Percentiles rank a stretch among this genome's conserved stretches.
These are phyloP conservation scores for Quercus tomentella DNA, from an alignment of 331 rosid genomes.

Conservation along the genomic window DNA sequence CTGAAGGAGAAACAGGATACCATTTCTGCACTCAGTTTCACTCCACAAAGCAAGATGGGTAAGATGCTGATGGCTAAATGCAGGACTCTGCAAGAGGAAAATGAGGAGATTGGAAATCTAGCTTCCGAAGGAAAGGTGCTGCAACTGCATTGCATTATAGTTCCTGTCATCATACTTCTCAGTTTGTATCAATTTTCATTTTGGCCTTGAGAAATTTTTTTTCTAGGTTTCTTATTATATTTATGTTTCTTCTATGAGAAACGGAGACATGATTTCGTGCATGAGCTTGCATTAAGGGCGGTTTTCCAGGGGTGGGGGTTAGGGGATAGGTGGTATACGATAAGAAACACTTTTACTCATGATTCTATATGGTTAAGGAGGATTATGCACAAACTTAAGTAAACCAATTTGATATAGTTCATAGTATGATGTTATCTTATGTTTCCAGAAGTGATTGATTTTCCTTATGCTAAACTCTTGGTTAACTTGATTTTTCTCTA, in stretches of 20 bases:
- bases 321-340: neutral
- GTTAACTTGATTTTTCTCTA: conserved; percentile 2
- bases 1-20: conserved; percentile 87
- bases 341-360: neutral
- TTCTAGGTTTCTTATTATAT: neutral
- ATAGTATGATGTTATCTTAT: neutral
- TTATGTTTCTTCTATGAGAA: neutral
- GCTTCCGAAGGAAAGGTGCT: conserved; percentile 95
- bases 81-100: conserved; percentile 93
- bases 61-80: conserved; percentile 96
- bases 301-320: neutral
- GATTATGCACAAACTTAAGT: neutral
- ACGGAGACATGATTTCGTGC: neutral
- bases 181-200: neutral
- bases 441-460: neutral
- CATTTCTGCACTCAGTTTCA: conserved; percentile 79
- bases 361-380: neutral
- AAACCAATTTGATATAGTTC: neutral
- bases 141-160: conserved; percentile 5
- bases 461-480: neutral
- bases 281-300: neutral
- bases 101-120: conserved; percentile 92
- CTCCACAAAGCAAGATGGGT: conserved; percentile 94
- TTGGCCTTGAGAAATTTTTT: neutral
- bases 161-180: neutral